Conservation (phyloP, 148 eudicot genomes). For the Nyssa sinensis region DNA sequence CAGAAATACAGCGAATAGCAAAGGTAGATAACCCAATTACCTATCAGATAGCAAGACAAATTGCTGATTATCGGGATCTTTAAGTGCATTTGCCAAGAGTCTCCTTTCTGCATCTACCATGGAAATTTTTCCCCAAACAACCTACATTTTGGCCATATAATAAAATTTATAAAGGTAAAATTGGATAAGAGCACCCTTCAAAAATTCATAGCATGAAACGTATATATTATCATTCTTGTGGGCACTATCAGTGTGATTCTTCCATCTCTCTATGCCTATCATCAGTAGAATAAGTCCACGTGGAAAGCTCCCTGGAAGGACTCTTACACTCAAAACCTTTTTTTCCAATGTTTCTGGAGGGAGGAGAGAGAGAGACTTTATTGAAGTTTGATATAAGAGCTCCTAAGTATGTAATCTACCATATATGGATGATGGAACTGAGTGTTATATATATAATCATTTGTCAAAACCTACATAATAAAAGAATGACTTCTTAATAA, state of each 20-base stretch:
- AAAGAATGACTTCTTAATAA: not conserved
- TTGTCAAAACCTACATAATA: not conserved
- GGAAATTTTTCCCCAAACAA: slow-evolving; percentile 61
- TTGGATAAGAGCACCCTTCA: not conserved
- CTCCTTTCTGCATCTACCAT: slow-evolving; percentile 77
- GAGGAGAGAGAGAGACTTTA: not conserved
- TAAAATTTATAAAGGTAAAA: not conserved
- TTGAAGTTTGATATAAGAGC: not conserved
- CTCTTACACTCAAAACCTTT: not conserved
- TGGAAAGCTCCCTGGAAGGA: not conserved
- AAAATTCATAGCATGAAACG: not conserved
- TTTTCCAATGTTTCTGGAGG: not conserved
- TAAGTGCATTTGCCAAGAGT: slow-evolving; percentile 57
- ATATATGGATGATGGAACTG: not conserved
- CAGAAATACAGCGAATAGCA: not conserved
- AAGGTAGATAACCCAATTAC: slow-evolving; percentile 11
- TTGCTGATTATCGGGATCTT: slow-evolving; percentile 60
- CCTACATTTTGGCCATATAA: slow-evolving; percentile 26
- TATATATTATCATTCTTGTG: not conserved
- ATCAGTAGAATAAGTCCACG: not conserved
- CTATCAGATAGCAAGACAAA: slow-evolving; percentile 67
- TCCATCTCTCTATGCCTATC: not conserved
- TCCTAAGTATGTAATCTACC: not conserved
- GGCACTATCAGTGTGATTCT: not conserved
- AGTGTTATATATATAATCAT: not conserved